These are phyloP conservation scores for Leccinum ochraceum DNA, from an alignment of 768 basidiomycete species.

Conservation along the genomic window DNA sequence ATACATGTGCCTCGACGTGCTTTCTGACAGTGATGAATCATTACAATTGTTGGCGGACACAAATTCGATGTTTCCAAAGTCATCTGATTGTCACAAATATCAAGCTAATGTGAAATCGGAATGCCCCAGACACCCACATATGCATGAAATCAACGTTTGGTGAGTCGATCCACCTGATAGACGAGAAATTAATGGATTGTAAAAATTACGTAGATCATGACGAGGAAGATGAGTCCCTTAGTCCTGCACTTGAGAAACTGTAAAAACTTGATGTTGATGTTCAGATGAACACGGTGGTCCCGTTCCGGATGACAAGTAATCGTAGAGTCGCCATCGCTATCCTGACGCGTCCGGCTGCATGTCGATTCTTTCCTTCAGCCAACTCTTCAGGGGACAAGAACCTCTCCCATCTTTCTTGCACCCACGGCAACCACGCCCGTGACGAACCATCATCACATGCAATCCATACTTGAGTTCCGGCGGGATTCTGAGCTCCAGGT, in stretches of 20 bases:
- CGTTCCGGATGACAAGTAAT: slow-evolving; percentile 27
- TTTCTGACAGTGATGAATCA: too few species aligned
- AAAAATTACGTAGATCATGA: slow-evolving; percentile 4
- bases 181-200: not conserved
- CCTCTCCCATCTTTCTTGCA: slow-evolving; percentile 44
- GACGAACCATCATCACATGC: slow-evolving; percentile 60
- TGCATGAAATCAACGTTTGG: not conserved
- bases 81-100: too few species aligned
- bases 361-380: slow-evolving; percentile 30
- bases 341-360: slow-evolving; percentile 21
- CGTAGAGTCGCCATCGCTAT: not conserved
- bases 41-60: too few species aligned
- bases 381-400: slow-evolving; percentile 38
- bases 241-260: not conserved
- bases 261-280: not conserved
- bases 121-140: too few species aligned
- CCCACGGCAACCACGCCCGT: slow-evolving; percentile 54
- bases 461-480: slow-evolving; percentile 56
- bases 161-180: not conserved
- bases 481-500: slow-evolving; percentile 52
- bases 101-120: too few species aligned
- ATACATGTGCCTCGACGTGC: too few species aligned
- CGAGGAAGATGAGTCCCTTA: not conserved
- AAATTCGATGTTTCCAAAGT: too few species aligned
- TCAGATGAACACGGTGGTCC: slow-evolving; percentile 5